Base-by-base conservation (phyloP, 805 yeast species). In the Schizosaccharomyces octosporus region DNA sequence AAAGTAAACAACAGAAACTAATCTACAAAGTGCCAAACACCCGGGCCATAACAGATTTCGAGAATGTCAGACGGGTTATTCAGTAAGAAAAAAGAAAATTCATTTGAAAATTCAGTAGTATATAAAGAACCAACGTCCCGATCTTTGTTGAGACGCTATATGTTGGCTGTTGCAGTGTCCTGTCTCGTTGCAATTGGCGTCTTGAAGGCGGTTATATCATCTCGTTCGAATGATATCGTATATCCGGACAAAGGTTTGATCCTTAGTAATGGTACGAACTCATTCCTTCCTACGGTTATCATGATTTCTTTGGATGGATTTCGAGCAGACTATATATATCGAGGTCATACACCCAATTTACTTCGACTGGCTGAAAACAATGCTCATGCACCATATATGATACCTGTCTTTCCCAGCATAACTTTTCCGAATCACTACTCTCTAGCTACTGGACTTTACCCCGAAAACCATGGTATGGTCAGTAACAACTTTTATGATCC, bases 391-490 rank as follows among this genome's bases (percentile, higher is more conserved):
- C 96, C 97, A 0, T 87, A 79, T 67, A 86, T 90, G 90, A 72
- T 73, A 7, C 95, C 97, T 0, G 78, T 87, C 1, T 87, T 88
- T 69, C 97, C 97, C 3, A 80, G 95, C 0, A 84, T 87, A 29
- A 85, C 95, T 0, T 86, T 87, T 66, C 93, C 95, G 0, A 89
- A 90, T 69, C 95, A 88, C 70, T 90, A 95, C 90, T 81, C 95
- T 0, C 69, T 89, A 65, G 83, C 84, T 1, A 90, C 97, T 0
- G 97, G 97, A 0, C 72, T 85, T 55, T 79, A 82, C 63, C 96
- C 97, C 0, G 76, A 82, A 3, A 79, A 82, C 62, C 95, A 89
- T 71, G 96, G 96, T 0, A 84, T 90, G 36, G 84, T 89, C 1
- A 88, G 93, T 1, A 86, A 87, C 72, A 79, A 82, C 2, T 87